A percentile compares a stretch with the other conserved stretches of the same genome.
phyloP scores from a whole-genome alignment of 2,329 filamentous ascomycete genomes.

The Alternaria longipes region DNA sequence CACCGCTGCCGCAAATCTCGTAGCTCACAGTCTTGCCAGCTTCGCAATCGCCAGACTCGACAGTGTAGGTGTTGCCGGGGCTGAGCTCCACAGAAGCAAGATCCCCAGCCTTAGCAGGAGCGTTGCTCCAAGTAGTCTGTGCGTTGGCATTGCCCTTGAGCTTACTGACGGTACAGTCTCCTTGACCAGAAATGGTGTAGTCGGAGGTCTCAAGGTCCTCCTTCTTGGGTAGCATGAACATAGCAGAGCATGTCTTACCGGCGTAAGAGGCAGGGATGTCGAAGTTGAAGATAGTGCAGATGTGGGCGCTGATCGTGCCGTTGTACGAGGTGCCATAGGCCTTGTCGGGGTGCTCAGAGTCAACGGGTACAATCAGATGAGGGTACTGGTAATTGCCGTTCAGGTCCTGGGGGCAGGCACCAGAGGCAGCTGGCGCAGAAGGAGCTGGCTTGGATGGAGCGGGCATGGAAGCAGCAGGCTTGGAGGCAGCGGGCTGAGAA shows the following conservation, averaged over 20 bases:
- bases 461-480: neutral
- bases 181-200: conserved; percentile 64
- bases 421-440: neutral
- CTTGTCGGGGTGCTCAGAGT: conserved; percentile 62
- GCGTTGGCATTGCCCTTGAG: conserved; percentile 58
- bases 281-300: conserved; percentile 74
- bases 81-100: conserved; percentile 54
- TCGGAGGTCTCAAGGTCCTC: conserved; percentile 67
- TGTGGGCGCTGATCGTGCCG: conserved; percentile 54
- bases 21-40: conserved; percentile 62
- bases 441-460: neutral
- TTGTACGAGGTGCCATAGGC: conserved; percentile 64
- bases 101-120: conserved; percentile 57
- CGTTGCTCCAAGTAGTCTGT: conserved; percentile 64
- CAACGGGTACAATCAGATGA: conserved; percentile 69
- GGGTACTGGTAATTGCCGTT: conserved; percentile 31
- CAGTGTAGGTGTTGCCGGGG: conserved; percentile 63
- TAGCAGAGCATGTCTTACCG: conserved; percentile 68
- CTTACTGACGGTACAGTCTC: conserved; percentile 63
- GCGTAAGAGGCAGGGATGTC: conserved; percentile 65
- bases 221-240: conserved; percentile 71
- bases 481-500: neutral
- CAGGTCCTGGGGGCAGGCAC: conserved; percentile 33
- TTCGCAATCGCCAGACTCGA: conserved; percentile 64
- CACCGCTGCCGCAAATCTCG: conserved; percentile 61